Base-by-base conservation (phyloP, 768 basidiomycete species). In the Coprinopsis strossmayeri region DNA sequence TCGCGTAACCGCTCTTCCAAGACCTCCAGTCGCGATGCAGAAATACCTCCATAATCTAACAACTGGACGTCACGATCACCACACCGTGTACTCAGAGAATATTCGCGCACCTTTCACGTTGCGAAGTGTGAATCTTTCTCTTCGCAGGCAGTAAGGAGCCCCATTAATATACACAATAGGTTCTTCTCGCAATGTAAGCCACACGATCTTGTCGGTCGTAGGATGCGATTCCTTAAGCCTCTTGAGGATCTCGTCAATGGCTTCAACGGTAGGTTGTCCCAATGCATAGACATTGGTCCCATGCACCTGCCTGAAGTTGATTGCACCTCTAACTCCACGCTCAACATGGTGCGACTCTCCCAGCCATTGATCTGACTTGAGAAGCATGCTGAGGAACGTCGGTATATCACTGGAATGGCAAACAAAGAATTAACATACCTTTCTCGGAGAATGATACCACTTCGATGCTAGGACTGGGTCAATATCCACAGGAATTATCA, bases 331-430 rank as follows among this genome's bases (percentile, higher is more conserved):
- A 42, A 98, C 78, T 32, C 77, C 82, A 39, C 79, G 65, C 41
- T 77, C 72, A 34, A 86, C 79, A 40, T 72, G 74, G 49, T 81
- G 71, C 35, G 83, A 86, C 61, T 89, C 81, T 20, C 77, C 76
- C 10, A 83, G 66, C 93, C 93, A 97, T 63, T 87, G 87, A 62
- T 97, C 93, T 2, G 91, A 94, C 69, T 97, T 96, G 52, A 95
- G 72, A 2, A 94, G 73, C 1, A 84, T 93, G 46, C 88, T 91
- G n/a, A n/a, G n/a, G n/a, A n/a, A n/a, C n/a, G n/a, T n/a, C n/a
- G n/a, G 53, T 26, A 4, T 30, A 28, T 15, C 13, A 32, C 20
- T 17, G 28, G 21, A 5, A 11, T 25, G 9, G 12, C 21, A 32
- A 30, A 48, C 39, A 30, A 44, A 20, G 15, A 23, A 41, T 45